These are phyloP conservation scores for Emydomyces testavorans DNA, from an alignment of 2,329 filamentous ascomycete species.

Conservation along the genomic window DNA sequence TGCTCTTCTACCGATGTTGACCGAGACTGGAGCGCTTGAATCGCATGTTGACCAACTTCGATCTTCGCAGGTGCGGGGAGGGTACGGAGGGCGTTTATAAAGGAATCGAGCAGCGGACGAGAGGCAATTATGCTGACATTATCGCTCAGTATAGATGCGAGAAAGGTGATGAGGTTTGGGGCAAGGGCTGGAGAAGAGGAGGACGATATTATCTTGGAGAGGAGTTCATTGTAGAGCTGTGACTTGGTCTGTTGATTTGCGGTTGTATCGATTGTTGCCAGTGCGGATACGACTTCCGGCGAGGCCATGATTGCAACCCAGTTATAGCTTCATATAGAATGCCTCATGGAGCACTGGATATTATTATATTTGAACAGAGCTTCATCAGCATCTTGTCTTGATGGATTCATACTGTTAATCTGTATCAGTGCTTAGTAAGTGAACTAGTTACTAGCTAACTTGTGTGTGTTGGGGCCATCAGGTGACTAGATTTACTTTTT, in stretches of 20 bases:
- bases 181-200: slow-evolving; percentile 38
- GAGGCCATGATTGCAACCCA: slow-evolving; percentile 38
- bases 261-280: slow-evolving; percentile 42
- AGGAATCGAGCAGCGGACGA: slow-evolving; percentile 55
- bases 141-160: slow-evolving; percentile 58
- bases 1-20: slow-evolving; percentile 75
- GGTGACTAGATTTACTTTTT: too few relatives aligned
- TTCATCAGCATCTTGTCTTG: too few relatives aligned
- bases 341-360: too few relatives aligned
- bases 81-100: slow-evolving; percentile 53
- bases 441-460: too few relatives aligned
- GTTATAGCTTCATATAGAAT: not conserved
- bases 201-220: slow-evolving; percentile 44
- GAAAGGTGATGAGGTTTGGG: slow-evolving; percentile 55
- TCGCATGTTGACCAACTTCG: slow-evolving; percentile 61
- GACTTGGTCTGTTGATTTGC: slow-evolving; percentile 41
- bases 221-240: slow-evolving; percentile 47
- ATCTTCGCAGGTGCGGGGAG: slow-evolving; percentile 52
- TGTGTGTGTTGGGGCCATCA: too few relatives aligned
- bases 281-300: slow-evolving; percentile 37
- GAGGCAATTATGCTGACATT: slow-evolving; percentile 65
- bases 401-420: too few relatives aligned
- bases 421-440: too few relatives aligned
- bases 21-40: slow-evolving; percentile 54
- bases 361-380: too few relatives aligned